Evolutionary conservation across 164 flowering plant species (phyloP).

Genomic region (Platanus orientalis): DNA sequence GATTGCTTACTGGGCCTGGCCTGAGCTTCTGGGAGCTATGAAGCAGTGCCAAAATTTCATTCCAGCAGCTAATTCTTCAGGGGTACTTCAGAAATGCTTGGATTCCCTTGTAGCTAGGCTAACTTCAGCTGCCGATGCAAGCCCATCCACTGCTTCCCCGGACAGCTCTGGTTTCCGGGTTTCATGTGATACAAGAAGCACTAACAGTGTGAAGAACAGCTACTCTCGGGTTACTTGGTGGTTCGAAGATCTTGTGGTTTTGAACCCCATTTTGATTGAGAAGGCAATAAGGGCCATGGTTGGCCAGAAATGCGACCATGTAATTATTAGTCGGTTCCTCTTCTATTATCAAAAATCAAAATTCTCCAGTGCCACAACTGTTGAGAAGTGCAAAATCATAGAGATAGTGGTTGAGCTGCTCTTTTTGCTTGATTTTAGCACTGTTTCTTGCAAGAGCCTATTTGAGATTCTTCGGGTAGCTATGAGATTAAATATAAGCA

Average conservation of each 20-base stretch:
- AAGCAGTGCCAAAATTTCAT: constrained; percentile 42
- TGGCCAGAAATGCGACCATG: constrained; percentile 42
- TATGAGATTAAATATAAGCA: constrained; percentile 36
- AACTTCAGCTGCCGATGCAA: constrained; percentile 22
- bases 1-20: constrained; percentile 49
- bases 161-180: constrained; percentile 36
- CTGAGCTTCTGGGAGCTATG: constrained; percentile 46
- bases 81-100: constrained; percentile 31
- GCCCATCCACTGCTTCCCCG: constrained; percentile 40
- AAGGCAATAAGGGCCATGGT: constrained; percentile 35
- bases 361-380: constrained; percentile 19
- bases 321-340: constrained; percentile 45
- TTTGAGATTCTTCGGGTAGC: constrained; percentile 47
- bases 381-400: constrained; percentile 36
- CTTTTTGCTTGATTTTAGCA: constrained; percentile 40
- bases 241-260: constrained; percentile 60
- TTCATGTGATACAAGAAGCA: constrained; percentile 52
- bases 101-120: constrained; percentile 34
- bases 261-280: constrained; percentile 35
- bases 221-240: constrained; percentile 46
- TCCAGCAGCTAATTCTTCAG: constrained; percentile 20
- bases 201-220: constrained; percentile 28
- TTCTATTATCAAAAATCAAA: constrained; percentile 54
- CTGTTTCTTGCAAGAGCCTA: constrained; percentile 53
- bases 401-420: constrained; percentile 44